These are phyloP conservation scores for Lathyrus sativus DNA, from an alignment of 306 rosid species.

Conservation along the genomic window DNA sequence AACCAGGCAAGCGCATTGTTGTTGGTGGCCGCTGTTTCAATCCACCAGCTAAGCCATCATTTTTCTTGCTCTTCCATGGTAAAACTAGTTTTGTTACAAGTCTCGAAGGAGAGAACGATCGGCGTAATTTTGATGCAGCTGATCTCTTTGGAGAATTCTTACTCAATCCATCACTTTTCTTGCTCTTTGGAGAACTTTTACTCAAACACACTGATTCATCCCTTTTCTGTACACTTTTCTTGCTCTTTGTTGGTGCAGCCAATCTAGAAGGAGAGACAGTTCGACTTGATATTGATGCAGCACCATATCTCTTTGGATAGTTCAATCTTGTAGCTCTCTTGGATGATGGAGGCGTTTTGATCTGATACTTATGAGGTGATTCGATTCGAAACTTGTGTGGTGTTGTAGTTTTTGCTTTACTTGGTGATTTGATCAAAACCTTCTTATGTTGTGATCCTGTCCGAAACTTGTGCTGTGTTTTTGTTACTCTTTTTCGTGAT, in stretches of 20 bases:
- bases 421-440: constrained; percentile 70
- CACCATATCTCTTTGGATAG: constrained; percentile 23
- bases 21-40: constrained; percentile 65
- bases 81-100: constrained; percentile 72
- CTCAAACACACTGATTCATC: constrained; percentile 40
- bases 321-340: constrained; percentile 24
- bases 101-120: constrained; percentile 92
- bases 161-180: constrained; percentile 46
- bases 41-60: constrained; percentile 56
- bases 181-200: constrained; percentile 63
- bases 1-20: constrained; percentile 50
- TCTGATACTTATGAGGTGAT: constrained; percentile 73
- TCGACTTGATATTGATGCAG: constrained; percentile 29
- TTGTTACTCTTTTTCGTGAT: constrained; percentile 54
- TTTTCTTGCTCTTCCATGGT: constrained; percentile 71
- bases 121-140: constrained; percentile 59
- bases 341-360: constrained; percentile 50
- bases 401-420: constrained; percentile 42
- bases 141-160: constrained; percentile 70
- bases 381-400: not conserved
- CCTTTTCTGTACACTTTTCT: constrained; percentile 45
- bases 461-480: constrained; percentile 29
- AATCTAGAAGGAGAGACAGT: constrained; percentile 80
- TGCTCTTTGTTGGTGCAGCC: constrained; percentile 66
- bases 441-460: constrained; percentile 63